Percentiles rank a stretch among this genome's conserved stretches.
Evolutionary conservation across 106 monocot genomes (phyloP).

Genomic region (Alisma plantagoaquatica): DNA sequence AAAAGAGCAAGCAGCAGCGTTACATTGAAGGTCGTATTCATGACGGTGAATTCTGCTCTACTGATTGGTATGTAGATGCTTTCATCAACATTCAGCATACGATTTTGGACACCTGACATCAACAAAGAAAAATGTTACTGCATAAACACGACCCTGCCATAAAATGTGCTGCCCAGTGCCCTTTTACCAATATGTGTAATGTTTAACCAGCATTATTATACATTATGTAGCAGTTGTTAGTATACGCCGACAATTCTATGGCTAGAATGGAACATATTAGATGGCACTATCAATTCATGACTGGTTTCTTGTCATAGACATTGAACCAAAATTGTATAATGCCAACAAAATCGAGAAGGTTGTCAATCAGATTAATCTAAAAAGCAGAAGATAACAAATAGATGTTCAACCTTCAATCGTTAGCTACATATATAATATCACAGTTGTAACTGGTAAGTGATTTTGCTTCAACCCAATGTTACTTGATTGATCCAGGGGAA

Average conservation of each 20-base stretch:
- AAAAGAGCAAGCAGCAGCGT: constrained; percentile 3
- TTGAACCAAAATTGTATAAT: neutral
- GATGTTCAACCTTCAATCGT: neutral
- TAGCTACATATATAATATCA: neutral
- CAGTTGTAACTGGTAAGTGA: neutral
- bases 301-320: neutral
- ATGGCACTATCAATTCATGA: neutral
- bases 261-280: too few species aligned
- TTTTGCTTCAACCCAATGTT: too few species aligned
- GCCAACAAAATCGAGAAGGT: too few species aligned
- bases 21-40: constrained; percentile 79
- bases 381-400: too few species aligned
- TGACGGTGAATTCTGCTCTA: constrained; percentile 56
- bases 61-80: constrained; percentile 81
- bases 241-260: too few species aligned
- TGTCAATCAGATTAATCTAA: too few species aligned
- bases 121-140: neutral
- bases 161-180: neutral
- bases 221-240: neutral
- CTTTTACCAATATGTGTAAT: neutral
- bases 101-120: constrained; percentile 73
- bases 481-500: neutral
- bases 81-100: constrained; percentile 74
- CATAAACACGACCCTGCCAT: neutral
- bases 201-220: neutral